Evolutionary conservation across 495 filamentous ascomycete genomes (phyloP).

Genomic region (Penicillium longicatenatum): DNA sequence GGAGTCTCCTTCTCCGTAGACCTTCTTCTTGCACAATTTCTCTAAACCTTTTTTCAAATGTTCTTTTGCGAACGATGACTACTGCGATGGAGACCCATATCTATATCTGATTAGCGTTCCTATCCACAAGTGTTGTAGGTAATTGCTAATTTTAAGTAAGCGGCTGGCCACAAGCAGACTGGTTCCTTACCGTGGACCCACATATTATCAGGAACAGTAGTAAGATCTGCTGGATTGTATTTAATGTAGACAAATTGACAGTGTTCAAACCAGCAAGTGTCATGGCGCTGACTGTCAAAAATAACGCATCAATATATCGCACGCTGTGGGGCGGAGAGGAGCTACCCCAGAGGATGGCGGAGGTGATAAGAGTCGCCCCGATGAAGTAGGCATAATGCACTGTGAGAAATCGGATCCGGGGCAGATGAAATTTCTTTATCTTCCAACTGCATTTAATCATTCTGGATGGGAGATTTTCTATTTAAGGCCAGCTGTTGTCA

Average conservation of each 20-base stretch:
- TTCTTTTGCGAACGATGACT: constrained; percentile 61
- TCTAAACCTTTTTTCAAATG: constrained; percentile 69
- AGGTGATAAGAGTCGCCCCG: constrained; percentile 58
- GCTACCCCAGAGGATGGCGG: constrained; percentile 72
- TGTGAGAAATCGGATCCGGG: constrained; percentile 59
- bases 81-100: constrained; percentile 47
- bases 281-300: constrained; percentile 77
- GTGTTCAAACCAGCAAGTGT: constrained; percentile 77
- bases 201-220: constrained; percentile 73
- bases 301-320: constrained; percentile 73
- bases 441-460: neutral
- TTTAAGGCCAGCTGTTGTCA: too few relatives aligned
- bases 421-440: neutral
- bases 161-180: neutral
- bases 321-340: constrained; percentile 63
- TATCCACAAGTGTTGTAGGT: neutral
- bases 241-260: constrained; percentile 67
- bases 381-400: constrained; percentile 81
- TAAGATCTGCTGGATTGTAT: constrained; percentile 75
- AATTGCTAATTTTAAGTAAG: neutral
- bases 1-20: constrained; percentile 49
- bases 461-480: neutral
- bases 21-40: constrained; percentile 21
- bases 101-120: neutral
- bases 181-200: constrained; percentile 52